Evolutionary conservation across 768 basidiomycete genomes (phyloP).

Genomic region (Tricholomella constricta): DNA sequence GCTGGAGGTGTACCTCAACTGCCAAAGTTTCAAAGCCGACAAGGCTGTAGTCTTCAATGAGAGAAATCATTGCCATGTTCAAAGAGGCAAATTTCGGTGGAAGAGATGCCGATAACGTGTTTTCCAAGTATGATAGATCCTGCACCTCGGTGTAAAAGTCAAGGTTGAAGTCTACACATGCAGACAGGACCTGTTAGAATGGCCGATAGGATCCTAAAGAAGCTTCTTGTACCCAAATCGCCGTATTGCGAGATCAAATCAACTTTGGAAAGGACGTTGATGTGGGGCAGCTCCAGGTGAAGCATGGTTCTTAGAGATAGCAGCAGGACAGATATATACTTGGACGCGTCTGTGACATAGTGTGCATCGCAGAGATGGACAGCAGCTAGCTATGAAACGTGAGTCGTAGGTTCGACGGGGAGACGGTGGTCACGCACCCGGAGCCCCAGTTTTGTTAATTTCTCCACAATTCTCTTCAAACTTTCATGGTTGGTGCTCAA

Average conservation of each 20-base stretch:
- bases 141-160: conserved; percentile 99
- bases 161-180: conserved; percentile 83
- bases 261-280: conserved; percentile 96
- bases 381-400: conserved; percentile 69
- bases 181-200: conserved; percentile 5
- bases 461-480: conserved; percentile 75
- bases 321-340: conserved; percentile 91
- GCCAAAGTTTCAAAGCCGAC: conserved; percentile 97
- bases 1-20: conserved; percentile 66
- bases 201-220: conserved; percentile 3
- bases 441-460: conserved; percentile 73
- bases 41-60: conserved; percentile 92
- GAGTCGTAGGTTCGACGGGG: neutral
- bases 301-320: conserved; percentile 95
- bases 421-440: conserved; percentile 59
- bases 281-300: conserved; percentile 96
- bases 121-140: conserved; percentile 87
- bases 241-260: conserved; percentile 91
- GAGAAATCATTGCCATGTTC: conserved; percentile 86
- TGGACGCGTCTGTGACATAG: conserved; percentile 94
- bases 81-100: conserved; percentile 71
- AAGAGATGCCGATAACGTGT: conserved; percentile 60
- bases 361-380: conserved; percentile 97
- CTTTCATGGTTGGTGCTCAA: conserved; percentile 95
- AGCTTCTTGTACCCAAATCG: conserved; percentile 68